Percentiles rank a stretch among this genome's conserved stretches.
phyloP scores from a whole-genome alignment of 2,329 filamentous ascomycete genomes.

The Hymenoscyphus fraxineus region DNA sequence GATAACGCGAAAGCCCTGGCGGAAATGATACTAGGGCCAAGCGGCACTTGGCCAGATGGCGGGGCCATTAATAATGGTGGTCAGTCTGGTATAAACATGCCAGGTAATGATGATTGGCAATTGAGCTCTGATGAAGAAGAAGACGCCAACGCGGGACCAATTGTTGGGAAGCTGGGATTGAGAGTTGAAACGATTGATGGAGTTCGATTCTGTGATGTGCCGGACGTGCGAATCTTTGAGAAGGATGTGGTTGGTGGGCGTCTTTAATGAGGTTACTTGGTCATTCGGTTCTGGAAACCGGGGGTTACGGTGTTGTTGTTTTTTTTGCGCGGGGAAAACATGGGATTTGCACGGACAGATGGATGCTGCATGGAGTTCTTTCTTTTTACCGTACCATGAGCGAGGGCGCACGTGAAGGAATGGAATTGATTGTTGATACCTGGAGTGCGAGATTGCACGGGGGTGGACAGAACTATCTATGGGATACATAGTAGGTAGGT shows the following conservation, averaged over 20 bases:
- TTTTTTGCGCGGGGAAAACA: not conserved
- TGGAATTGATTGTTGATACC: not conserved
- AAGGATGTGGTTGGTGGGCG: slow-evolving; percentile 50
- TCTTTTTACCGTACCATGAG: not conserved
- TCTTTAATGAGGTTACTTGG: slow-evolving; percentile 24
- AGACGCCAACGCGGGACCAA: slow-evolving; percentile 21
- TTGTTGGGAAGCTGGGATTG: slow-evolving; percentile 27
- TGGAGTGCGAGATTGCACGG: no score
- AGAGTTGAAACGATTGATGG: slow-evolving; percentile 41
- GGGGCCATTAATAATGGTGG: not conserved
- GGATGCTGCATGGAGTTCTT: not conserved
- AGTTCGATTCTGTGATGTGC: slow-evolving; percentile 43
- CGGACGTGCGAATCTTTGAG: slow-evolving; percentile 53
- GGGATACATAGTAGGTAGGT: no score
- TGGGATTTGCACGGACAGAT: not conserved
- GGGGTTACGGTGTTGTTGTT: not conserved
- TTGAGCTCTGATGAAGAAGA: slow-evolving; percentile 36
- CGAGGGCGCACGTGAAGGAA: not conserved
- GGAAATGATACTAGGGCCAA: slow-evolving; percentile 10
- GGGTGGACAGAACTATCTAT: no score
- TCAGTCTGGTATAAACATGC: not conserved
- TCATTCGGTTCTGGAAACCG: not conserved
- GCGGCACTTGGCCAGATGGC: slow-evolving; percentile 12
- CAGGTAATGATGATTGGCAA: slow-evolving; percentile 24
- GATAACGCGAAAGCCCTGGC: slow-evolving; percentile 7